Percentiles rank a stretch among this genome's conserved stretches.
These are phyloP conservation scores for Bacidia gigantensis DNA, from an alignment of 495 filamentous ascomycete genomes.

Conservation along the genomic window DNA sequence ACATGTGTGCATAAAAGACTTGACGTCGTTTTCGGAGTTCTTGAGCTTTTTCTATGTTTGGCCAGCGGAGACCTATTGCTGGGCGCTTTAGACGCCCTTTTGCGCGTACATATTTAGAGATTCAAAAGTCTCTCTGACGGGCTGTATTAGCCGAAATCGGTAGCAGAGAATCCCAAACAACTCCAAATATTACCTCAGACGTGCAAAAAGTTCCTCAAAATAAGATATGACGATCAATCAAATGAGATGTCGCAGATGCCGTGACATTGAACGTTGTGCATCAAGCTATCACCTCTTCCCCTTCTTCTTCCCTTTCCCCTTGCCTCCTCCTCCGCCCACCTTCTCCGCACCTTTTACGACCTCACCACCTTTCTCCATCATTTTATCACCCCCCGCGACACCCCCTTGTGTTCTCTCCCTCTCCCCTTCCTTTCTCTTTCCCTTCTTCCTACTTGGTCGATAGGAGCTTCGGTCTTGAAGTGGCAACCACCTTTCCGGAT, in stretches of 20 bases:
- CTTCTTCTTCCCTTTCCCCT: constrained; percentile 59
- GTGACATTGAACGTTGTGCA: constrained; percentile 1
- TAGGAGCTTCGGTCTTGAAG: constrained; percentile 79
- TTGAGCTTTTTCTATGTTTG: too few species aligned
- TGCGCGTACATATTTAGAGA: neutral
- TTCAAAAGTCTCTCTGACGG: neutral
- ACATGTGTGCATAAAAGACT: neutral
- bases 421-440: constrained; percentile 47
- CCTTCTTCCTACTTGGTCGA: constrained; percentile 80
- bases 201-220: too few species aligned
- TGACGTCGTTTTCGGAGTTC: neutral
- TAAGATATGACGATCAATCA: too few species aligned
- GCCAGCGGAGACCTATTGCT: too few species aligned
- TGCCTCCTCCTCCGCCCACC: constrained; percentile 32
- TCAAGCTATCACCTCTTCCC: constrained; percentile 43
- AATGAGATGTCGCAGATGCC: too few species aligned
- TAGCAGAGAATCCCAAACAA: neutral
- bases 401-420: constrained; percentile 73
- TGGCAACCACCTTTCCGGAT: constrained; percentile 88
- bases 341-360: constrained; percentile 25
- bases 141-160: neutral
- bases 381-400: constrained; percentile 51
- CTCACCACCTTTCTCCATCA: constrained; percentile 46
- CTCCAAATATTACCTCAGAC: too few species aligned
- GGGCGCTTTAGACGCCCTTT: neutral